Percentiles rank a stretch among this genome's conserved stretches.
Conservation (phyloP, 371 early-diverging fungal genomes). For the Polyrhizophydium stewartii region DNA sequence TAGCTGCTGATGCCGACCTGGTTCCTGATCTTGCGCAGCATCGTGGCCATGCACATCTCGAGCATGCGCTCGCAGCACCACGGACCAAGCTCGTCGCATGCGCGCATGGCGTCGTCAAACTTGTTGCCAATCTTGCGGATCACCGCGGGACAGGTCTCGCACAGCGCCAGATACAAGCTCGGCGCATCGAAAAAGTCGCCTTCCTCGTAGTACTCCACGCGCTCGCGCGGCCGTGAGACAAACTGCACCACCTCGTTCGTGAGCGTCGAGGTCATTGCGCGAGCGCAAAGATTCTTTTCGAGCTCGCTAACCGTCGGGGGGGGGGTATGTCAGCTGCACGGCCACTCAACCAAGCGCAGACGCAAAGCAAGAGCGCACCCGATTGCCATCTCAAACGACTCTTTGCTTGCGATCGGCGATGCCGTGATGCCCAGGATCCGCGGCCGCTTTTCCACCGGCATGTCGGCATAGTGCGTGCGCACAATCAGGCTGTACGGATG, state of each 20-base stretch:
- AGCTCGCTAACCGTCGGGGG: slow-evolving; percentile 46
- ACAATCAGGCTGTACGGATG: slow-evolving; percentile 82
- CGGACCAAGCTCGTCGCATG: neutral
- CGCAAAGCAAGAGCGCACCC: slow-evolving; percentile 3
- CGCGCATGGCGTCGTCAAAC: too few relatives aligned
- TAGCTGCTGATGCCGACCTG: too few relatives aligned
- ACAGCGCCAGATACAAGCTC: too few relatives aligned
- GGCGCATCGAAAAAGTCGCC: neutral
- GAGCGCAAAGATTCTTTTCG: slow-evolving; percentile 61
- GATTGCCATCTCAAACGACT: slow-evolving; percentile 18
- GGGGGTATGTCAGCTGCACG: neutral
- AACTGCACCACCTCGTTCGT: slow-evolving; percentile 8
- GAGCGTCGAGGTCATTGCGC: slow-evolving; percentile 50
- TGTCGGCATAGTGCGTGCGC: slow-evolving; percentile 72
- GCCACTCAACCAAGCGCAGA: neutral
- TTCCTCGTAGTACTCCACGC: slow-evolving; percentile 36
- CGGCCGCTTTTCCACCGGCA: slow-evolving; percentile 52
- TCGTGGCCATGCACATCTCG: neutral
- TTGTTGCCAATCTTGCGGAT: too few relatives aligned
- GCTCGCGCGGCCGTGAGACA: slow-evolving; percentile 51
- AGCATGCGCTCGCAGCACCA: neutral
- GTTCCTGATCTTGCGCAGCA: too few relatives aligned
- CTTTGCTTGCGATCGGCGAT: slow-evolving; percentile 64
- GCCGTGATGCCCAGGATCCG: slow-evolving; percentile 94
- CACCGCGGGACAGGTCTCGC: too few relatives aligned